Percentiles rank a stretch among this genome's conserved stretches.
phyloP scores from a whole-genome alignment of 805 yeast genomes.

The Priceomyces medius region DNA sequence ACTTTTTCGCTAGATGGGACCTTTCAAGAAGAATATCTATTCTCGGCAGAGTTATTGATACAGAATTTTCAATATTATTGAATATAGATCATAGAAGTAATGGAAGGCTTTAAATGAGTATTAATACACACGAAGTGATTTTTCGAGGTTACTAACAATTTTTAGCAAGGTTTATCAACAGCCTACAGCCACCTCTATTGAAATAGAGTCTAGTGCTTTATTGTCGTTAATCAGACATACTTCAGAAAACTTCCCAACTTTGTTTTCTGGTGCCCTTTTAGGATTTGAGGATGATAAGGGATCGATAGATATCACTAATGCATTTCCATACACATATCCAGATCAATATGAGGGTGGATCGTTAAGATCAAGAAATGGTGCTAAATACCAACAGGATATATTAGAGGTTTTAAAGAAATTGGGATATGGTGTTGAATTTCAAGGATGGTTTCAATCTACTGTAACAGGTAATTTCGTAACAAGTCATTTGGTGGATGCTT shows the following conservation, averaged over 20 bases:
- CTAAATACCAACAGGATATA: conserved; percentile 66
- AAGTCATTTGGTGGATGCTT: conserved; percentile 63
- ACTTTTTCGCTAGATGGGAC: no score
- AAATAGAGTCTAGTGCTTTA: conserved; percentile 52
- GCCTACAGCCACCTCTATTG: conserved; percentile 41
- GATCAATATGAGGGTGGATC: conserved; percentile 66
- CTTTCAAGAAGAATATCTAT: no score
- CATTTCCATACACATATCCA: conserved; percentile 66
- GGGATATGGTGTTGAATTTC: conserved; percentile 65
- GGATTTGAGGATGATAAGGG: conserved; percentile 66
- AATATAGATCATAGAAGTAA: neutral
- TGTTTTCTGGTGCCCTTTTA: conserved; percentile 67
- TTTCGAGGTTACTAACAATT: conserved; percentile 8
- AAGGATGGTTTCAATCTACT: conserved; percentile 81
- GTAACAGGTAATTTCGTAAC: conserved; percentile 68
- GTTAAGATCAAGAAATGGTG: conserved; percentile 58
- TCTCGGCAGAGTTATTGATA: no score
- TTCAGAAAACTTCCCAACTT: conserved; percentile 58
- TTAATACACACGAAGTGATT: no score
- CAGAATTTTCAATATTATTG: neutral
- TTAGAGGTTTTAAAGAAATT: conserved; percentile 59
- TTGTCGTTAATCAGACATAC: conserved; percentile 66
- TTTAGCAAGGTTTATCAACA: conserved; percentile 22
- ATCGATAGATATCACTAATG: conserved; percentile 52
- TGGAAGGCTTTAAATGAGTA: neutral